A percentile compares a stretch with the other conserved stretches of the same genome.
Evolutionary conservation across 495 filamentous ascomycete species (phyloP).

Genomic region (Penicillium malachiteum): DNA sequence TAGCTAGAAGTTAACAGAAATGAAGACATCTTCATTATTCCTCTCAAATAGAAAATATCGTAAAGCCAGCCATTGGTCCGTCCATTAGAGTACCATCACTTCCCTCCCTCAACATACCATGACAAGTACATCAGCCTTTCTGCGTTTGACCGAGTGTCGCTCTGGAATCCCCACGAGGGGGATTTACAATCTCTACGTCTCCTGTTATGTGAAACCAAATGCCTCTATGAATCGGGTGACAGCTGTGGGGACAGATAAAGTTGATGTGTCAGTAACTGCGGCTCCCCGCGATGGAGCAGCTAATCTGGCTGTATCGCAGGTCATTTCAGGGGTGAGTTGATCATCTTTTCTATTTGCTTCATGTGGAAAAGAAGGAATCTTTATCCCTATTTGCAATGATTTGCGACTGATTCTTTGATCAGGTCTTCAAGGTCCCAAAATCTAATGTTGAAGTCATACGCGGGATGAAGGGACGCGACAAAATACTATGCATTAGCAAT

Average conservation of each 20-base stretch:
- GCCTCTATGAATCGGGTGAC: conserved; percentile 56
- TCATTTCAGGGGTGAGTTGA: conserved; percentile 58
- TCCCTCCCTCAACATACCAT: background rate
- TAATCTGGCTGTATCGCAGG: conserved; percentile 62
- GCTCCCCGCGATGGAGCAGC: conserved; percentile 64
- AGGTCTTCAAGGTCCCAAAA: conserved; percentile 60
- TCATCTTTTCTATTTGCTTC: too few relatives aligned
- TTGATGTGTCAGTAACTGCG: conserved; percentile 63
- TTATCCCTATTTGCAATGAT: too few relatives aligned
- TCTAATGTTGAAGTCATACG: conserved; percentile 62
- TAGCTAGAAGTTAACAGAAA: too few relatives aligned
- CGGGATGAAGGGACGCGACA: conserved; percentile 60
- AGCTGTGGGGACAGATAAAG: conserved; percentile 48
- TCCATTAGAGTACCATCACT: background rate
- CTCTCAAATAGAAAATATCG: too few relatives aligned
- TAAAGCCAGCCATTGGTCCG: too few relatives aligned
- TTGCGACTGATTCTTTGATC: background rate
- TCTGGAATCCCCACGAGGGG: background rate
- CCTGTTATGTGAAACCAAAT: conserved; percentile 66
- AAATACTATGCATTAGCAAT: conserved; percentile 49
- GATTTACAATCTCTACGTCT: conserved; percentile 38
- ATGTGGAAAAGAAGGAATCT: too few relatives aligned
- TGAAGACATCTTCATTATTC: too few relatives aligned
- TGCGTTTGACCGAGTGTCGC: conserved; percentile 26
- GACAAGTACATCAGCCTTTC: conserved; percentile 11